These are phyloP conservation scores for Backusella liffmaniae DNA, from an alignment of 192 early-diverging fungal species.

Conservation along the genomic window DNA sequence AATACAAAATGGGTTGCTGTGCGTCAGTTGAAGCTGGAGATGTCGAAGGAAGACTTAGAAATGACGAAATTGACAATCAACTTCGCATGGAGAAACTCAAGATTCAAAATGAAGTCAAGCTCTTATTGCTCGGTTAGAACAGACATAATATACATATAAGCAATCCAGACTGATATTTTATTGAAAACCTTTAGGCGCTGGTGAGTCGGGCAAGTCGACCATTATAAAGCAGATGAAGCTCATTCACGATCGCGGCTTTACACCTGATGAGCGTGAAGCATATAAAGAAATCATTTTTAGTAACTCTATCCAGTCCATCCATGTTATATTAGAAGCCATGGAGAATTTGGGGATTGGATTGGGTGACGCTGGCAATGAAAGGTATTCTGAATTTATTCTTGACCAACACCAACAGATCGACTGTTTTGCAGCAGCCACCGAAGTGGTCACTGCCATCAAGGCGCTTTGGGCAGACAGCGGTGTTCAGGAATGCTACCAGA, in stretches of 20 bases:
- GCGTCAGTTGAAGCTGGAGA: conserved; percentile 71
- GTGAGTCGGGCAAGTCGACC: conserved; percentile 93
- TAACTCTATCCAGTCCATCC: conserved; percentile 93
- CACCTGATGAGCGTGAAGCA: conserved; percentile 78
- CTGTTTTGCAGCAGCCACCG: conserved; percentile 69
- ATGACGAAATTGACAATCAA: conserved; percentile 89
- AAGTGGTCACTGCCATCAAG: conserved; percentile 72
- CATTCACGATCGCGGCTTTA: conserved; percentile 91
- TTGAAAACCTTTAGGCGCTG: conserved; percentile 54
- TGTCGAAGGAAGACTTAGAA: conserved; percentile 72
- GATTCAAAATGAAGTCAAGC: conserved; percentile 91
- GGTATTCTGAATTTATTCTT: conserved; percentile 70
- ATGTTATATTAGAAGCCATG: conserved; percentile 94
- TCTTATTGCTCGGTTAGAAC: conserved; percentile 77
- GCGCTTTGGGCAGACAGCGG: conserved; percentile 70
- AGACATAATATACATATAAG: too few relatives aligned
- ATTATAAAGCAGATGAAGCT: conserved; percentile 98
- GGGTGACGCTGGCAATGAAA: conserved; percentile 57
- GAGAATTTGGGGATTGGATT: conserved; percentile 75
- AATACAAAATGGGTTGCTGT: conserved; percentile 80
- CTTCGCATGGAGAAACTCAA: conserved; percentile 74
- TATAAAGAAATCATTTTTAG: conserved; percentile 95
- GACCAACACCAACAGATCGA: conserved; percentile 89
- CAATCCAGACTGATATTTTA: too few relatives aligned
- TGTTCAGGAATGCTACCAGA: conserved; percentile 59